Conservation (phyloP, 768 basidiomycete genomes). For the Suillus discolor region DNA sequence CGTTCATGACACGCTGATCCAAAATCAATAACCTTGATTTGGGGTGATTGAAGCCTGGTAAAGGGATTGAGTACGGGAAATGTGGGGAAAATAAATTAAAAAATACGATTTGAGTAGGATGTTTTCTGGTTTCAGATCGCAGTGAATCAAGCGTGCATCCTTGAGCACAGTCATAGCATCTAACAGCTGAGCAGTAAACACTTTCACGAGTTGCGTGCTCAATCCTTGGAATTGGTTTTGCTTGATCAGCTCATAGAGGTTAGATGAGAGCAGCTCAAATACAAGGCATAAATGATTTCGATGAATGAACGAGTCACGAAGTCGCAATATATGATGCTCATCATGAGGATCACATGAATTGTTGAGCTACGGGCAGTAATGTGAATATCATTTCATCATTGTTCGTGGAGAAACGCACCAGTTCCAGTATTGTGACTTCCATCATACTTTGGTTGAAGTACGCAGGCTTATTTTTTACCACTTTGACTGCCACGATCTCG, state of each 20-base stretch:
- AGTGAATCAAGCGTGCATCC: conserved; percentile 95
- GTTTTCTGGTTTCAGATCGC: conserved; percentile 98
- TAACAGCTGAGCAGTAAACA: conserved; percentile 94
- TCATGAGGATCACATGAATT: conserved; percentile 92
- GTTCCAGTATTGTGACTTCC: conserved; percentile 97
- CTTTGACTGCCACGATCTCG: conserved; percentile 98
- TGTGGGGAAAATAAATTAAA: background rate
- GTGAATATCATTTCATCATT: background rate
- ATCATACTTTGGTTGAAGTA: conserved; percentile 99
- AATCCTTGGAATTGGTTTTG: conserved; percentile 99
- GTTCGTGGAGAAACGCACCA: conserved; percentile 58
- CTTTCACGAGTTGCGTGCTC: conserved; percentile 95
- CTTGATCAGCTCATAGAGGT: conserved; percentile 99
- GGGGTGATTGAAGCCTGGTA: conserved; percentile 87
- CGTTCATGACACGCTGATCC: conserved; percentile 98
- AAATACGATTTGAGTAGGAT: conserved; percentile 92
- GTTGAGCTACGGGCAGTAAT: conserved; percentile 68
- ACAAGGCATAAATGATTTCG: conserved; percentile 96
- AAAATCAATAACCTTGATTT: conserved; percentile 99
- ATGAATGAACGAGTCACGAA: conserved; percentile 97
- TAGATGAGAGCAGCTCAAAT: conserved; percentile 95
- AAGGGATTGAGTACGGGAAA: conserved; percentile 7
- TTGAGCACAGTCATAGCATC: conserved; percentile 93
- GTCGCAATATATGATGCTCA: conserved; percentile 93
- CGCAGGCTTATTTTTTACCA: conserved; percentile 99